Evolutionary conservation across 192 early-diverging fungal species (phyloP).

Genomic region (Jimgerdemannia lactiflua): DNA sequence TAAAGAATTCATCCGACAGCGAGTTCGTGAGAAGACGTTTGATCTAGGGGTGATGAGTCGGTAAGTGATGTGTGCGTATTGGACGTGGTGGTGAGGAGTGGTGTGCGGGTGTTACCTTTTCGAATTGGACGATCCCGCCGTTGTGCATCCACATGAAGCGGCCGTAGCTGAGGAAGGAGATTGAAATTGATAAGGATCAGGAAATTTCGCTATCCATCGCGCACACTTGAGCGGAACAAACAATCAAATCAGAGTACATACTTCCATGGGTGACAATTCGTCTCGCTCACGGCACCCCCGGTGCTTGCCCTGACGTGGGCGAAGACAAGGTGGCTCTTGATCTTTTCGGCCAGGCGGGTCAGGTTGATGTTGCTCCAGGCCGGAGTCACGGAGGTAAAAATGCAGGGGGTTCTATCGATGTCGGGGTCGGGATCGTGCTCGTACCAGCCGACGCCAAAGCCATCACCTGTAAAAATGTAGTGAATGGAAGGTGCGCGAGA

Average conservation of each 20-base stretch:
- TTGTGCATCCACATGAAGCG: conserved; percentile 86
- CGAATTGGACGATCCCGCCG: conserved; percentile 64
- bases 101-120: conserved; percentile 31
- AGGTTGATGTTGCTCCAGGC: conserved; percentile 82
- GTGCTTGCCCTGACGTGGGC: conserved; percentile 79
- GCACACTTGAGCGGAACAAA: too few relatives aligned
- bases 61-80: background rate
- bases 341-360: conserved; percentile 71
- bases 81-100: background rate
- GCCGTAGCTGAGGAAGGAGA: conserved; percentile 36
- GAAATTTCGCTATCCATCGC: background rate
- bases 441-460: conserved; percentile 79
- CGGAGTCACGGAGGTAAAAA: conserved; percentile 78
- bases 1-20: conserved; percentile 64
- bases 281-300: conserved; percentile 69
- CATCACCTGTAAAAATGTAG: conserved; percentile 50
- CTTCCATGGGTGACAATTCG: conserved; percentile 71
- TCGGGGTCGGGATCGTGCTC: conserved; percentile 49
- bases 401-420: conserved; percentile 54
- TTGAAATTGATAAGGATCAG: background rate
- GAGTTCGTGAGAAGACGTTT: conserved; percentile 63
- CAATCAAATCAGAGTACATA: conserved; percentile 19
- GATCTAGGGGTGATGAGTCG: conserved; percentile 36
- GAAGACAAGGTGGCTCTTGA: conserved; percentile 71
- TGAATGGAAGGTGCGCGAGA: background rate